A percentile compares a stretch with the other conserved stretches of the same genome.
Evolutionary conservation across 2,329 filamentous ascomycete genomes (phyloP).

Genomic region (Fusarium keratoplasticum): DNA sequence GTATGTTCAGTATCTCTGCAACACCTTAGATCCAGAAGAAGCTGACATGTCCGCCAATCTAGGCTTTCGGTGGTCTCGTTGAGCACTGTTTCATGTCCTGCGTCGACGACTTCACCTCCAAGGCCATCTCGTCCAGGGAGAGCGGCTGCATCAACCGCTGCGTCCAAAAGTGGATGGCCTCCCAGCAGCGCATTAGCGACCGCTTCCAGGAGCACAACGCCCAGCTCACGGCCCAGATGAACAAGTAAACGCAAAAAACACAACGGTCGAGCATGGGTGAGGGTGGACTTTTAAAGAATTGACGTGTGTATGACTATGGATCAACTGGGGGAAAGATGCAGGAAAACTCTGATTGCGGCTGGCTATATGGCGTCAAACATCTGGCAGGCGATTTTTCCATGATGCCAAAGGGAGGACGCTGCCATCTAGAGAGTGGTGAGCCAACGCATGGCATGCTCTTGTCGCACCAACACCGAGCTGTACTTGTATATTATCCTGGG

Average conservation of each 20-base stretch:
- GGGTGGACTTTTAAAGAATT: background rate
- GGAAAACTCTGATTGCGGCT: background rate
- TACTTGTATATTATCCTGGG: slow-evolving; percentile 42
- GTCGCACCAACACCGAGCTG: slow-evolving; percentile 30
- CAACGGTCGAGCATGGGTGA: background rate
- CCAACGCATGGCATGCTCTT: slow-evolving; percentile 23
- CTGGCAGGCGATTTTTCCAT: slow-evolving; percentile 9
- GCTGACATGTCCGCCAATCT: background rate
- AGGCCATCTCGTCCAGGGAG: slow-evolving; percentile 89
- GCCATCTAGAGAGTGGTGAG: slow-evolving; percentile 17
- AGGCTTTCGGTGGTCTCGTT: slow-evolving; percentile 62
- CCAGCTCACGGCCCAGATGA: slow-evolving; percentile 67
- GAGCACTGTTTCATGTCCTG: slow-evolving; percentile 96
- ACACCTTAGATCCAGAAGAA: background rate
- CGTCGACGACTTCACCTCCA: slow-evolving; percentile 98
- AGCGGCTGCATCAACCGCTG: slow-evolving; percentile 93
- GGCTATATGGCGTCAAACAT: slow-evolving; percentile 20
- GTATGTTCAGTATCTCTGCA: slow-evolving; percentile 65
- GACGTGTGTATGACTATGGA: slow-evolving; percentile 40
- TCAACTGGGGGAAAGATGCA: background rate
- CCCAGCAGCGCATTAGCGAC: slow-evolving; percentile 88
- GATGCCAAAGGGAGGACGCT: slow-evolving; percentile 13
- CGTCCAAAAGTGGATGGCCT: slow-evolving; percentile 96
- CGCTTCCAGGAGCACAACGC: slow-evolving; percentile 82
- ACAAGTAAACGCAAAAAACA: slow-evolving; percentile 45